Base-by-base conservation (phyloP, 345 rosid species). In the Moringa oleifera region DNA sequence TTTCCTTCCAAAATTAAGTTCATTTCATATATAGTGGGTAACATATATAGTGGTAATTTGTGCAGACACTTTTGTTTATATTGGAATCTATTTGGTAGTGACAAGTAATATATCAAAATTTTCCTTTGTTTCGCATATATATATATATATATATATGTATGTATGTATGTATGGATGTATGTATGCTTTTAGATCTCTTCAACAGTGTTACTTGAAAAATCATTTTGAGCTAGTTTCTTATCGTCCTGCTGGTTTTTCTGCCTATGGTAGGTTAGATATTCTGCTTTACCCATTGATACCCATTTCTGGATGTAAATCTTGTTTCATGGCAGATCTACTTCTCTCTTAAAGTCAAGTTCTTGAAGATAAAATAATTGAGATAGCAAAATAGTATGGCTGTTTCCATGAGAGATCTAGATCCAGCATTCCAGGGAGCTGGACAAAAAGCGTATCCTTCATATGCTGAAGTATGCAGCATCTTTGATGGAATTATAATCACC, bases 341-440 rank as follows among this genome's bases (percentile, higher is more conserved):
- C 65, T 68, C 59, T 23, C 60, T 51, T 57, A 51, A 58, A 63
- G 58, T 66, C 60, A 63, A 77, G 41, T 25, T 68, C 63, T 72
- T 64, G 77, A 67, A 68, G 70, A 64, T 68, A 61, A 67, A 73
- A 62, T 62, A 66, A 20, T 57, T 61, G 58, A 73, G 69, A 58
- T 70, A 62, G 61, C 72, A 61, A 65, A 75, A 65, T 69, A 80
- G 59, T 66, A 89, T 91, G 96, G 80, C 94, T 67, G 99, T 95
- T 77, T 95, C 99, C 60, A 87, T 91, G 98, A 89, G 90, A 78
- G 95, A 95, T 75, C 81, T 95, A 71, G 99, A 95, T 84, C 77
- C 95, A 68, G 95, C 89, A 71, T 95, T 95, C 76, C 98, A 89
- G 74, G 97, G 95, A 70, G 95, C 94, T 68, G 99, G 99, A 68